phyloP scores from a whole-genome alignment of 176 grass and related monocot genomes.

The Oryza glaberrima region DNA sequence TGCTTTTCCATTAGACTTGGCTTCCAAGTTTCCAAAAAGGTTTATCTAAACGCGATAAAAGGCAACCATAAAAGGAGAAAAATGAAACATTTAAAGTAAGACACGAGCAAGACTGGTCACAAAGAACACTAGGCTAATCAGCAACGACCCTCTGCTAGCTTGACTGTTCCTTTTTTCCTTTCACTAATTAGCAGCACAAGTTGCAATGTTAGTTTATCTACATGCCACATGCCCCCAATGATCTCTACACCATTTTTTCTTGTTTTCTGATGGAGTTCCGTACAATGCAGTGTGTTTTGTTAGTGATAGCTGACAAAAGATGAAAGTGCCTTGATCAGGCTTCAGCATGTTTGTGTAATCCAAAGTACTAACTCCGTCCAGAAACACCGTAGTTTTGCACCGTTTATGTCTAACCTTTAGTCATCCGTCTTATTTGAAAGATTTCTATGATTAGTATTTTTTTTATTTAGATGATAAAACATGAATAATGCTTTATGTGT shows the following conservation, averaged over 20 bases:
- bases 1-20: background rate
- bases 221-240: background rate
- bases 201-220: background rate
- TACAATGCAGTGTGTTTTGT: conserved; percentile 2
- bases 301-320: background rate
- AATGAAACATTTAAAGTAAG: background rate
- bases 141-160: background rate
- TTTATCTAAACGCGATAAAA: conserved; percentile 7
- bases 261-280: background rate
- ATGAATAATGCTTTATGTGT: no score
- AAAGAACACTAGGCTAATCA: background rate
- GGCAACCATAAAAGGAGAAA: background rate
- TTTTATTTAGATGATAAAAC: no score
- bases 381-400: no score
- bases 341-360: background rate
- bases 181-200: background rate
- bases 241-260: background rate
- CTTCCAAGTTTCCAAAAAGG: conserved; percentile 11
- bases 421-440: no score
- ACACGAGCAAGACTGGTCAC: background rate
- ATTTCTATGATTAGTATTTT: no score
- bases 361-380: background rate
- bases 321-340: background rate
- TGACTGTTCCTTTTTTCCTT: background rate
- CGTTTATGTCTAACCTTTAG: no score